Base-by-base conservation (phyloP, 2,329 filamentous ascomycete genomes). In the Ceratocystis papillata region DNA sequence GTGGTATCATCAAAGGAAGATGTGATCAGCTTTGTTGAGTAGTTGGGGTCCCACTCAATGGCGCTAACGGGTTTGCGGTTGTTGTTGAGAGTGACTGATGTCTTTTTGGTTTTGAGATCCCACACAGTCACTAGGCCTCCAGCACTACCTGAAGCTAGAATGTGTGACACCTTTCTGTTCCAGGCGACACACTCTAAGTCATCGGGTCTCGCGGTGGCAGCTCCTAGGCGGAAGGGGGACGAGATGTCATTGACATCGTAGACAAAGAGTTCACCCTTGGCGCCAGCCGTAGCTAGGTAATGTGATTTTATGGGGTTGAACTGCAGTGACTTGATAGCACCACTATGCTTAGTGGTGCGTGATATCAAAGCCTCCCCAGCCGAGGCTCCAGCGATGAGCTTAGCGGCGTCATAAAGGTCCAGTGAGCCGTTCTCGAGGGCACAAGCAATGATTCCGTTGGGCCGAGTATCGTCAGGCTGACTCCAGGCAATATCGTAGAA, bases 401-500 rank as follows among this genome's bases (percentile, higher is more conserved):
- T 84, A 73, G 81, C 88, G 48, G 91, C 94, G 76, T 96, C 92
- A 90, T 92, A 99, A 44, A 99, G 79, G 73, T 96, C 89, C 70
- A 99, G 82, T 48, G 90, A 88, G 68, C 95, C 94, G 77, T 93
- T 96, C 76, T 99, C 95, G 69, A 97, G 82, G 69, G 90, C 94
- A 74, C 92, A 94, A 64, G 94, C 94, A 77, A 99, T 94, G 74
- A 99, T 88, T 70, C 95, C 94, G 71, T 85, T 83, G 15, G 89
- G 87, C 72, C 90, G 83, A 69, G 90, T 86, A 68, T 88, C 87
- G 71, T 87, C 89, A 61, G 89, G 85, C 70, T 88, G 85, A 66
- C 90, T 88, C 94, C 94, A 99, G 68, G 93, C 91, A 75, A 99
- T 88, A 74, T 97, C 94, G 76, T 96, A 94, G 77, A 99, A 99